These are phyloP conservation scores for Trichomonas tenax DNA, from an alignment of 208 protist species.

Conservation along the genomic window DNA sequence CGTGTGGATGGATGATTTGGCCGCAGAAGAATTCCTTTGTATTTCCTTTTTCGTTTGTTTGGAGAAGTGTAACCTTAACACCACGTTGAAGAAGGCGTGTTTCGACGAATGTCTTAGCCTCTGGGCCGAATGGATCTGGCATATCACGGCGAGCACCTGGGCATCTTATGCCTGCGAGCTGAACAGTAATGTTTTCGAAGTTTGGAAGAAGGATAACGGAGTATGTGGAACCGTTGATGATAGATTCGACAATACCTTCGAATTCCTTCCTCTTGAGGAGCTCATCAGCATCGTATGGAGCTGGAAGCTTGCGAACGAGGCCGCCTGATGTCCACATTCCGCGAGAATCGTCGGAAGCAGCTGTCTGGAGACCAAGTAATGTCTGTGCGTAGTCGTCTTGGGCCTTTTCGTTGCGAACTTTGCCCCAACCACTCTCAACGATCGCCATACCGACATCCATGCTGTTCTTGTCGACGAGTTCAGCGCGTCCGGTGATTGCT, in stretches of 20 bases:
- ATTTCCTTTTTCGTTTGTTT: neutral
- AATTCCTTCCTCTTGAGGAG: neutral
- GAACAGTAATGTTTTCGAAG: neutral
- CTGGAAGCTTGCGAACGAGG: neutral
- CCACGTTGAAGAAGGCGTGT: neutral
- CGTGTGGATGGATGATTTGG: neutral
- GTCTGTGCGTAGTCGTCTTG: neutral
- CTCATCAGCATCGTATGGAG: neutral
- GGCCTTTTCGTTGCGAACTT: neutral
- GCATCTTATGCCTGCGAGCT: neutral
- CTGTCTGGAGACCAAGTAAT: neutral
- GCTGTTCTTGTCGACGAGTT: neutral
- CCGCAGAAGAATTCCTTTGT: neutral
- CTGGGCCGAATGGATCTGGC: neutral
- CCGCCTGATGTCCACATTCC: neutral
- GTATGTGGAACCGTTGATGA: neutral
- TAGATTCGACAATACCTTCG: neutral
- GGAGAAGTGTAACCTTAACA: neutral
- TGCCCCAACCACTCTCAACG: neutral
- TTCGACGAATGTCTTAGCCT: neutral
- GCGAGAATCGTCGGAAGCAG: neutral
- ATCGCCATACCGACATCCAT: neutral
- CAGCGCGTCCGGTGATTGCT: neutral
- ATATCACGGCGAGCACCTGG: neutral
- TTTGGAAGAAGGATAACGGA: neutral